Evolutionary conservation across 495 filamentous ascomycete genomes (phyloP), one percentile per base, ranked within the genome.

Genomic region (Xylaria longipes): DNA sequence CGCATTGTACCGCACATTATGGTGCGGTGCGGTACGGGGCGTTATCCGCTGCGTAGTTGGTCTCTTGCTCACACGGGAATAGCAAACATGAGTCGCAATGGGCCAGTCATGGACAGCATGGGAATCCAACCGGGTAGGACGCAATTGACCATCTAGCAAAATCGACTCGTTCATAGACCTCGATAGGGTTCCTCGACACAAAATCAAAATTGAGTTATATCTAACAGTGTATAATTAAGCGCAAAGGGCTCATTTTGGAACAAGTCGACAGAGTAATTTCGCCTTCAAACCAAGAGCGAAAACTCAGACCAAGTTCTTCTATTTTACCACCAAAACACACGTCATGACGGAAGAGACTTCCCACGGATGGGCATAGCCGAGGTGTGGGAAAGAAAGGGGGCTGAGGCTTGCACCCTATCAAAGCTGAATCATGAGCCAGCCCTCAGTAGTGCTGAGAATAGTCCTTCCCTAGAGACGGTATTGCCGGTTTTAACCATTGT

Each of bases 21-120:
- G 58, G 31, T 22, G 56, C 75, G 74, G 72, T 35, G 43, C 77
- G 76, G 76, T 76, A 74, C 76, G 77, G 77, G 70, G 77, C 77
- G 77, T 72, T 65, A 77, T 73, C 77, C 77, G 73, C 72, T 63
- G 27, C 8, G 20, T 39, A 63, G 27, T 50, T 50, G 45, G 45
- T 46, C 12, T 25, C 6, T 50, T 50, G 14, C 29, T 27, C 12
- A 9, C 20, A 17, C 35, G 60, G 22, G 12, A 41, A 31, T 65
- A 33, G 27, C 41, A 45, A 48, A 45, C 62, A 33, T n/a, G 62
- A 65, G 27, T 65, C 62, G 27, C 27, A 1, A 33, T 46, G 22
- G 29, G 27, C 20, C 60, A n/a, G 14, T 61, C 35, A 37, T 22
- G 20, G 35, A 39, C 25, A 39, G 20, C 17, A 15, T 39, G 20